Conservation (phyloP, 2,329 filamentous ascomycete species). For the Calonectria naviculata region DNA sequence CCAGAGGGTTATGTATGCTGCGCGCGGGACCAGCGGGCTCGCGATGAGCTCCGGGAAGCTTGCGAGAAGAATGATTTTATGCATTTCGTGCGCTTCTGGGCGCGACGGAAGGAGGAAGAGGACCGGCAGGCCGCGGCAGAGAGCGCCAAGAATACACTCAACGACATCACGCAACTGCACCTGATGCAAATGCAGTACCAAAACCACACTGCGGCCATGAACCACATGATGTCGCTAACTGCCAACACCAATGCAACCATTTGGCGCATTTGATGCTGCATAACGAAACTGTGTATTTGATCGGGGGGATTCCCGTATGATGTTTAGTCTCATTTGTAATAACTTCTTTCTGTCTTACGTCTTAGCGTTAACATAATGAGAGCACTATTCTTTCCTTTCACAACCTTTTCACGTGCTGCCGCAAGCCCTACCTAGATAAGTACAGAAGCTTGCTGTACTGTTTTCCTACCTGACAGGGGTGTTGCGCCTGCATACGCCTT, state of each 20-base stretch:
- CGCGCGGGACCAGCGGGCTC: background rate
- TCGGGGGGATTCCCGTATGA: too few relatives aligned
- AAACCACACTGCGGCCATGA: constrained; percentile 8
- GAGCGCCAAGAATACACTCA: background rate
- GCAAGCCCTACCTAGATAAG: too few relatives aligned
- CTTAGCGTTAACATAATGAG: too few relatives aligned
- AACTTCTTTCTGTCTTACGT: too few relatives aligned
- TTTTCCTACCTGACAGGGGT: too few relatives aligned
- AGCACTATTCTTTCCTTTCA: too few relatives aligned
- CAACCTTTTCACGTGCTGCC: too few relatives aligned
- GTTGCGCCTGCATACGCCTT: too few relatives aligned
- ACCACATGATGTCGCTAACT: constrained; percentile 11
- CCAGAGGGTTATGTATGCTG: constrained; percentile 9
- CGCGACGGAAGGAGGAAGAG: background rate
- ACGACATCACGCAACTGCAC: background rate
- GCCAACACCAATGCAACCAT: constrained; percentile 16
- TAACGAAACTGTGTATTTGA: too few relatives aligned
- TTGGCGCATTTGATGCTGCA: background rate
- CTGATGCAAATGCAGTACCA: background rate
- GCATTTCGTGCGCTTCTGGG: constrained; percentile 11
- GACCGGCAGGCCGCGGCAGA: background rate
- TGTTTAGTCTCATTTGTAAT: too few relatives aligned
- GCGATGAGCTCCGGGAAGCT: constrained; percentile 1
- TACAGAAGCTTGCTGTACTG: too few relatives aligned
- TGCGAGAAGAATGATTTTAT: constrained; percentile 13